Percentiles rank a stretch among this genome's conserved stretches.
These are phyloP conservation scores for Casuarina cunninghamiana DNA, from an alignment of 306 rosid species.

Conservation along the genomic window DNA sequence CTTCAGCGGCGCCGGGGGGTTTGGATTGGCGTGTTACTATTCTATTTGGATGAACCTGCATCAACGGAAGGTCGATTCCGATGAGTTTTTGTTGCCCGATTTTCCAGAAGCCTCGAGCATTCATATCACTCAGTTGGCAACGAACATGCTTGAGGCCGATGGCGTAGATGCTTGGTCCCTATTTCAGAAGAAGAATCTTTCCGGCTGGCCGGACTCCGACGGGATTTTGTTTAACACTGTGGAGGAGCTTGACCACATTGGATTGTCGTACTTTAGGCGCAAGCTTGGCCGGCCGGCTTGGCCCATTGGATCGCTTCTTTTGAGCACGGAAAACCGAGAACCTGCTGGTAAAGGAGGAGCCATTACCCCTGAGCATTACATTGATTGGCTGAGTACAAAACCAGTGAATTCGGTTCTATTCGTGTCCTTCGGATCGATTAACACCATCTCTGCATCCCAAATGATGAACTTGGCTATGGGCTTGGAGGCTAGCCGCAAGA, in stretches of 20 bases:
- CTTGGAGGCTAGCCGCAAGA: constrained; percentile 39
- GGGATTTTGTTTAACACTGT: constrained; percentile 62
- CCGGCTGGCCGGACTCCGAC: constrained; percentile 45
- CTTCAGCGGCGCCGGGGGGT: constrained; percentile 43
- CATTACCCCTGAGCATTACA: constrained; percentile 16
- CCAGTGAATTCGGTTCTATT: constrained; percentile 55
- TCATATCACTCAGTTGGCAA: constrained; percentile 48
- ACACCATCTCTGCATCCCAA: constrained; percentile 50
- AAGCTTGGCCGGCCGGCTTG: constrained; percentile 40
- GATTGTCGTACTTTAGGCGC: constrained; percentile 38
- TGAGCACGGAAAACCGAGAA: constrained; percentile 30
- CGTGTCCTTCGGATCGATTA: constrained; percentile 69
- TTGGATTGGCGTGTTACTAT: constrained; percentile 61
- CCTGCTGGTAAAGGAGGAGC: constrained; percentile 45
- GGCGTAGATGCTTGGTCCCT: constrained; percentile 56
- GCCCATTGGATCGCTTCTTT: constrained; percentile 59
- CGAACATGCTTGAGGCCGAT: constrained; percentile 41
- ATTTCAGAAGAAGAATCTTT: constrained; percentile 33
- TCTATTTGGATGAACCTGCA: constrained; percentile 71
- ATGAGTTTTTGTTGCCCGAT: constrained; percentile 45
- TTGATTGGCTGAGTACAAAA: constrained; percentile 50
- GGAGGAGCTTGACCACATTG: constrained; percentile 43
- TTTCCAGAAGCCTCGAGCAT: constrained; percentile 49
- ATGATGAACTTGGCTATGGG: constrained; percentile 63
- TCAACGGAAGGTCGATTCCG: constrained; percentile 28